Percentiles rank a stretch among this genome's conserved stretches.
These are phyloP conservation scores for Cystobasidium slooffiae DNA, from an alignment of 1,284 basidiomycete genomes.

Conservation along the genomic window DNA sequence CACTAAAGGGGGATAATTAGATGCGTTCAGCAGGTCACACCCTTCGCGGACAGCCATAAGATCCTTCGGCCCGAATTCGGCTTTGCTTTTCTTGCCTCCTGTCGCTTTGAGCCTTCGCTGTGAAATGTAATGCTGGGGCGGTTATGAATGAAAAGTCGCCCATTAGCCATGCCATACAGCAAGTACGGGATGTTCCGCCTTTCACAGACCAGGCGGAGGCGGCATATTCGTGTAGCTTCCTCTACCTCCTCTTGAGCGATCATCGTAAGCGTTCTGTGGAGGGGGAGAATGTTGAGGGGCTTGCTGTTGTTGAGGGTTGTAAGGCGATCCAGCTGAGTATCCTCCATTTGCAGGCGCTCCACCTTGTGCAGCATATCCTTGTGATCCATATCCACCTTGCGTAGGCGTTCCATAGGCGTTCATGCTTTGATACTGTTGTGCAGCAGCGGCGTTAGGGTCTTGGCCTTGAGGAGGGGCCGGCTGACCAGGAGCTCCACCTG, in stretches of 20 bases:
- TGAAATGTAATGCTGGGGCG: no score
- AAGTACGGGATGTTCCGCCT: no score
- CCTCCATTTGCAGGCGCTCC: slow-evolving; percentile 3
- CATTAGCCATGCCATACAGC: no score
- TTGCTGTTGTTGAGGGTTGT: slow-evolving; percentile 35
- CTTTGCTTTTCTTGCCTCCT: no score
- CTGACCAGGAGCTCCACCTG: slow-evolving; percentile 30
- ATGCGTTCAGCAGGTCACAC: no score
- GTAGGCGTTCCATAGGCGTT: slow-evolving; percentile 44
- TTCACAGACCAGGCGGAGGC: slow-evolving; percentile 35
- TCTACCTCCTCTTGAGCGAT: slow-evolving; percentile 12
- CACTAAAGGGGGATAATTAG: no score
- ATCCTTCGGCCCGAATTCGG: no score
- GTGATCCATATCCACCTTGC: slow-evolving; percentile 31
- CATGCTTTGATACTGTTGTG: slow-evolving; percentile 33
- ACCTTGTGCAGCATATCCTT: slow-evolving; percentile 8
- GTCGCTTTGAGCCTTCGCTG: no score
- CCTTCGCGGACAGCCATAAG: no score
- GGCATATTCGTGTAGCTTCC: slow-evolving; percentile 39
- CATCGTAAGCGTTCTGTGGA: slow-evolving; percentile 22
- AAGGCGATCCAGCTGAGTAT: slow-evolving; percentile 22
- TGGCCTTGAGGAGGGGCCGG: slow-evolving; percentile 1
- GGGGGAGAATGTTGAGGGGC: slow-evolving; percentile 35
- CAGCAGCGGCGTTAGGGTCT: slow-evolving; percentile 11
- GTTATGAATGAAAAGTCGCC: no score